Base-by-base conservation (phyloP, 2,329 filamentous ascomycete species). In the Xylariaceae sp. region DNA sequence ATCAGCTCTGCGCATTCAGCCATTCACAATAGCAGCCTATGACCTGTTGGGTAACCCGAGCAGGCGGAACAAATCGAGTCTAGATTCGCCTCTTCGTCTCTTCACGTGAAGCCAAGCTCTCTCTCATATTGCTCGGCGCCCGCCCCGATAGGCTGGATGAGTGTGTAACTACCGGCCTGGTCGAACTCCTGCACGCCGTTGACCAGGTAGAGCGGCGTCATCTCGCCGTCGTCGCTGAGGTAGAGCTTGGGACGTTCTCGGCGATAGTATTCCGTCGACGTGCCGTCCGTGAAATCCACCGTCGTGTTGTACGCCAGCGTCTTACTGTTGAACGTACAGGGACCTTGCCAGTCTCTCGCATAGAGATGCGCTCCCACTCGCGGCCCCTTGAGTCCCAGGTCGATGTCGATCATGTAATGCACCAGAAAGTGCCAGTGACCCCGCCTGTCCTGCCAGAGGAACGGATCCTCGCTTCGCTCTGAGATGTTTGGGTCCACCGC, bases 231-330 rank as follows among this genome's bases (percentile, higher is more conserved):
- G 1, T 73, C 68, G 58, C 77, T 79, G 15, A 81, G 80, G 55
- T 76, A 78, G 4, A 82, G 52, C 70, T 80, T 79, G 0, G 79
- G 77, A 1, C 79, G 68, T 62, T 81, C 79, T 10, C 79, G 66
- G 1, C 79, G 71, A 54, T 76, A 76, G 41, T 75, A 78, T 3
- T 73, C 68, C 49, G 72, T 69, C 23, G 61, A 67, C 0, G 68
- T 69, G 0, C 78, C 78, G 62, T 81, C 78, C 0, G 73, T 74
- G 54, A 76, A 78, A 9, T 67, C 50, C 5, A 69, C 67, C 7
- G 67, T 67, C 45, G 67, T 67, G 51, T 70, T 66, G 53, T 66
- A 70, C 23, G 58, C 64, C 48, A 66, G 41, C 60, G 59, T 63
- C 61, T n/a, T 49, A 23, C 60, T 63, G 11, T 64, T 65, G 51